Evolutionary conservation across 2,329 filamentous ascomycete species (phyloP).

Genomic region (Pseudogymnoascus sp.): DNA sequence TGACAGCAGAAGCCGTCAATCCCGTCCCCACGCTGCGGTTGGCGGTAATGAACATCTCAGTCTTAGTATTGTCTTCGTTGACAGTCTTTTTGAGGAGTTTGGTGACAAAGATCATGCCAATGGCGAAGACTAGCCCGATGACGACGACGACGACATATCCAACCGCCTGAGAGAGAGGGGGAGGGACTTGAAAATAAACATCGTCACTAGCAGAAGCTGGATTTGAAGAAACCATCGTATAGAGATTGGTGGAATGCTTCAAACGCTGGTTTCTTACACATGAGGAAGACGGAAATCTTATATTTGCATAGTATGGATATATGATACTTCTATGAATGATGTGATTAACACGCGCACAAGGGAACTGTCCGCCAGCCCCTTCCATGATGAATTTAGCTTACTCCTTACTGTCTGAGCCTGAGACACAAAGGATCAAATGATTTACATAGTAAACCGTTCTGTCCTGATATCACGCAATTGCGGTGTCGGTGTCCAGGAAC

Average conservation of each 20-base stretch:
- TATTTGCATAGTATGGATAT: background rate
- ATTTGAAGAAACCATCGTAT: background rate
- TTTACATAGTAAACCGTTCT: too few species aligned
- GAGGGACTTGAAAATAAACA: constrained; percentile 21
- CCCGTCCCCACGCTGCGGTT: constrained; percentile 43
- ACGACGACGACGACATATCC: constrained; percentile 37
- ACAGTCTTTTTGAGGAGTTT: constrained; percentile 39
- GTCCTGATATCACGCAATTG: background rate
- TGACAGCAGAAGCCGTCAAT: constrained; percentile 43
- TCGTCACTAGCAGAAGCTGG: background rate
- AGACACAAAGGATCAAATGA: too few species aligned
- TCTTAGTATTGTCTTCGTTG: constrained; percentile 43
- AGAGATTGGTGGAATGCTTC: background rate
- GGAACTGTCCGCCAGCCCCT: background rate
- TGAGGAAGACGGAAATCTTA: constrained; percentile 1
- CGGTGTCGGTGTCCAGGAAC: background rate
- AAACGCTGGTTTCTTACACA: background rate
- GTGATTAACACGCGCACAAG: background rate
- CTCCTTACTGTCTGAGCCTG: background rate
- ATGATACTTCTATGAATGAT: constrained; percentile 1
- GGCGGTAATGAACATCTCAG: constrained; percentile 48
- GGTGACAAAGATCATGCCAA: constrained; percentile 40
- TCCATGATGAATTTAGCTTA: background rate
- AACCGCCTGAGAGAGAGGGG: constrained; percentile 32
- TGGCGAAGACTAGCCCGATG: constrained; percentile 33